Base-by-base conservation (phyloP, 257 asterid genomes). In the Orobanche coerulescens region DNA sequence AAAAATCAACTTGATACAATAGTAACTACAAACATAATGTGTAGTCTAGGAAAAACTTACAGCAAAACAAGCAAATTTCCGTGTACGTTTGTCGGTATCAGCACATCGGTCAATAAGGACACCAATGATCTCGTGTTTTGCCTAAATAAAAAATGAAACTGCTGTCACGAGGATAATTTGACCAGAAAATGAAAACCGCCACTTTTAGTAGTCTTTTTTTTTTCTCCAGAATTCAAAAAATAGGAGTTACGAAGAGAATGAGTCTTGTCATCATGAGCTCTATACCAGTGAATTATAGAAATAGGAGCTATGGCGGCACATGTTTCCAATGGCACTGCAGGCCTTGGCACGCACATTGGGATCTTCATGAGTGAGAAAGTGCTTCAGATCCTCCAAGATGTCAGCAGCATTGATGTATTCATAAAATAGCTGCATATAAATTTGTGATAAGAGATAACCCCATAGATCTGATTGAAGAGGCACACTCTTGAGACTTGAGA, bases 61-160 rank as follows among this genome's bases (percentile, higher is more conserved):
- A 26, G 97, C 96, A 74, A 93, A 93, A 78, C 97, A 93, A 66
- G 99, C 99, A 67, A 89, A 93, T 71, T 93, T 93, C 63, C 94
- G 78, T 26, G 99, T 89, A 71, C 96, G 79, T 73, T 75, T 89
- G 75, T 93, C 99, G 40, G 96, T 69, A 79, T 93, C 99, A 70
- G 86, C 81, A 58, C 99, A 89, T 64, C 92, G 84, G 30, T 93
- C 99, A 42, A 93, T 79, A 48, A 93, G 84, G 69, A 76, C 75
- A 59, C 81, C 70, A 56, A 84, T 75, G 68, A 93, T 80, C 30
- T 75, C 82, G 65, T 90, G 83, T 44, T 83, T 84, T 69, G 89
- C 95, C 98, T 88, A 18, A 22, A 20, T 2, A 31, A 23, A 46
- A 60, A 56, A 16, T 53, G 64, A 51, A 56, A 48, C 55, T 43